These are phyloP conservation scores for Solanum aculeatissimum DNA, from an alignment of 305 asterid genomes.

Conservation along the genomic window DNA sequence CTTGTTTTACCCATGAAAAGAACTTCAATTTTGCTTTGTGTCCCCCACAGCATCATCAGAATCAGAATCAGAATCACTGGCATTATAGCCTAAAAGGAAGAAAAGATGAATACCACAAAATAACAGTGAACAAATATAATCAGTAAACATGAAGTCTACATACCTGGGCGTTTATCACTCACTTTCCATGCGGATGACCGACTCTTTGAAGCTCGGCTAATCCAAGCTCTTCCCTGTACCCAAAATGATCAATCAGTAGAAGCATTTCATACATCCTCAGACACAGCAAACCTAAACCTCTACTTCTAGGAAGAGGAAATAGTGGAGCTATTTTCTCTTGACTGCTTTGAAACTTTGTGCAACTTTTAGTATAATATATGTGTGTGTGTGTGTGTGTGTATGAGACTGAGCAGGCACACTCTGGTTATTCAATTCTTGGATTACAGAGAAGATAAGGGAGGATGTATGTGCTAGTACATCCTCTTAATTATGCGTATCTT, in stretches of 20 bases:
- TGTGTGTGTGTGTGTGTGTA: background rate
- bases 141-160: background rate
- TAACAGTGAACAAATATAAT: background rate
- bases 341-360: background rate
- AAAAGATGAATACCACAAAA: background rate
- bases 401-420: background rate
- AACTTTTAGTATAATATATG: background rate
- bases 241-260: conserved; percentile 5
- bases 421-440: background rate
- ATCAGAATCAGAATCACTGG: conserved; percentile 91
- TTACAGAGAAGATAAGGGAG: background rate
- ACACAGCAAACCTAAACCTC: background rate
- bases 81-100: conserved; percentile 52
- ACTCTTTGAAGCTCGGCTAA: conserved; percentile 57
- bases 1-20: background rate
- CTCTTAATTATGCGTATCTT: background rate
- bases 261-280: background rate
- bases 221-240: conserved; percentile 71
- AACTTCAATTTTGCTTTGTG: conserved; percentile 24
- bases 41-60: conserved; percentile 44
- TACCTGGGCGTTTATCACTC: conserved; percentile 89
- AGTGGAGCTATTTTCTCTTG: background rate
- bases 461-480: background rate
- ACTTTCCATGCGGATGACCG: conserved; percentile 71
- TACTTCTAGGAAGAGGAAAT: background rate